Evolutionary conservation across 768 basidiomycete species (phyloP).

Genomic region (Saitozyma podzolica): DNA sequence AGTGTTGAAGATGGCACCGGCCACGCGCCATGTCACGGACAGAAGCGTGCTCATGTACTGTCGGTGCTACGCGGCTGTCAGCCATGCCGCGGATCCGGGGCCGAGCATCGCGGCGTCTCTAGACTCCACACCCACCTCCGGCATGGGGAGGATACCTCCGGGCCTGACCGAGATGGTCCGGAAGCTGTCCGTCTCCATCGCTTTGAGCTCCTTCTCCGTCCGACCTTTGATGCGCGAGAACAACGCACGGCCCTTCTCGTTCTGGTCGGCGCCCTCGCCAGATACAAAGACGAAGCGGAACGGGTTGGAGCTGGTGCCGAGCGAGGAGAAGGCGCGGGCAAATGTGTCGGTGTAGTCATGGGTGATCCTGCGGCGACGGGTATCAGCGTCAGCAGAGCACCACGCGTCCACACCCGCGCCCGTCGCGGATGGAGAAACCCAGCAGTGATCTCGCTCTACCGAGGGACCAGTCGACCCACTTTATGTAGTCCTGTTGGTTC

Average conservation of each 20-base stretch:
- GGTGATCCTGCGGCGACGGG: slow-evolving; percentile 38
- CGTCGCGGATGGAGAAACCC: too few species aligned
- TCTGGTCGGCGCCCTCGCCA: slow-evolving; percentile 54
- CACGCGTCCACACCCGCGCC: background rate
- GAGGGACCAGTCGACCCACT: slow-evolving; percentile 9
- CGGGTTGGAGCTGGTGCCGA: slow-evolving; percentile 41
- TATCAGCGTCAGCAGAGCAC: background rate
- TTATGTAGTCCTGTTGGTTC: slow-evolving; percentile 25
- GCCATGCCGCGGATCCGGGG: too few species aligned
- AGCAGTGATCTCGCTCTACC: too few species aligned
- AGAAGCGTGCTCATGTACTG: too few species aligned
- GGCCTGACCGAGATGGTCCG: slow-evolving; percentile 27
- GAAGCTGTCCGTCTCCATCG: slow-evolving; percentile 8
- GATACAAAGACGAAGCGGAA: slow-evolving; percentile 55
- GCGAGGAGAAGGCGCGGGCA: slow-evolving; percentile 47
- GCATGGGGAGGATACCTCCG: slow-evolving; percentile 25
- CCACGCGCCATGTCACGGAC: too few species aligned
- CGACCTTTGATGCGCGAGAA: slow-evolving; percentile 55
- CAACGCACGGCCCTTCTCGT: slow-evolving; percentile 45
- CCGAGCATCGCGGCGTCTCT: too few species aligned
- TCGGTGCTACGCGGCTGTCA: too few species aligned
- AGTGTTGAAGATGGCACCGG: too few species aligned
- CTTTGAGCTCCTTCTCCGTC: slow-evolving; percentile 22
- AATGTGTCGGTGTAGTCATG: slow-evolving; percentile 53
- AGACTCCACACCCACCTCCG: slow-evolving; percentile 18